Evolutionary conservation across 2,329 filamentous ascomycete genomes (phyloP), one percentile per base, ranked within the genome.

Genomic region (Colletotrichum aenigma): DNA sequence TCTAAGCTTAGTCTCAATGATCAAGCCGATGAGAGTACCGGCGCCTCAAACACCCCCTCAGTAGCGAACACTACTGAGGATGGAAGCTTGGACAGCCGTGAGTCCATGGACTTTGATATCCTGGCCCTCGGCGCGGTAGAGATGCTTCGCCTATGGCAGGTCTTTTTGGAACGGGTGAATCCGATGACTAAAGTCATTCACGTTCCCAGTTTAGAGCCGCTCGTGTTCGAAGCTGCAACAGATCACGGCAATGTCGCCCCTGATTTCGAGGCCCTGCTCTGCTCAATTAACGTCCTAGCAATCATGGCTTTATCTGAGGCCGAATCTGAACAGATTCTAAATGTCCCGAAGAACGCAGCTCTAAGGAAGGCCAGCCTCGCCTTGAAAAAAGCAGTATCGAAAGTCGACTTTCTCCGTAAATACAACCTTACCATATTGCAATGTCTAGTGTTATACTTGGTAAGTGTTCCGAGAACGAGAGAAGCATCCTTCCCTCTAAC

Each of bases 171-270:
- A 66, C 92, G 94, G 75, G 92, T 96, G 70, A 94, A 96, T 78
- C 94, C 94, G 0, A 82, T 95, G 64, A 91, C 92, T 78, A 96
- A 96, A 81, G 85, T 91, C 60, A 91, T 95, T 38, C 94, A 96
- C 80, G 89, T 93, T 3, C 94, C 94, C 0, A 92, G 92, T 10
- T 76, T 83, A 1, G 81, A 84, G 6, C 80, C 82, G 8, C 78
- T 80, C 5, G 78, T 84, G 4, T 61, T 83, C 6, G 79, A 83
- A 6, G 82, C 81, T 2, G 79, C 73, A 9, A 83, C 81, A 79
- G 78, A 83, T 24, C 60, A 76, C 1, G 13, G 32, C 4, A 68
- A 65, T 2, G 62, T 78, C 1, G 65, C 78, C 0, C 79, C 80
- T 2, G 69, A 79, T 0, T 70, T 83, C 3, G 91, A 94, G 79